Base-by-base conservation (phyloP, 495 filamentous ascomycete genomes). In the Talaromyces adpressus region DNA sequence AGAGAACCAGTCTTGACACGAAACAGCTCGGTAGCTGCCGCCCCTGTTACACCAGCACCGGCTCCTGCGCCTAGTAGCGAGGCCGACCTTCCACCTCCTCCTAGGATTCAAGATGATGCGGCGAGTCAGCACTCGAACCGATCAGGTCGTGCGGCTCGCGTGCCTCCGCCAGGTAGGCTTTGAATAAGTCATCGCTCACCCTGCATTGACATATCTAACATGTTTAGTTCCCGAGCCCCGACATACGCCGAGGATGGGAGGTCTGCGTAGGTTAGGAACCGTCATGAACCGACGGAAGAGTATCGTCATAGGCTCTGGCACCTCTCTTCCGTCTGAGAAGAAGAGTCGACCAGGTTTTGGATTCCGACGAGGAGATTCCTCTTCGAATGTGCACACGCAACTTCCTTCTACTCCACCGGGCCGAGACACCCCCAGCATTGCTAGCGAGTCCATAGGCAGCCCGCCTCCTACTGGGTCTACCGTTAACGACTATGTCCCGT, bases 231-330 rank as follows among this genome's bases (percentile, higher is more conserved):
- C 77, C 8, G 73, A 81, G 62, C 67, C 77, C 36, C 70, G 73
- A 25, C 75, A 74, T 47, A 77, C 75, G 20, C 80, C 69, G 74
- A 78, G 59, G 62, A 79, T 81, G 25, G 75, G 79, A 20, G 75
- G 83, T 4, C 77, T 91, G 12, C 86, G 87, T 68, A 83, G 89
- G 60, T 81, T 93, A 45, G 90, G 90, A 6, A 93, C 90, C n/a
- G 90, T 93, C 72, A 84, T 93, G 68, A 86, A 86, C 51, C 78
- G 88, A 12, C 77, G 88, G 65, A 79, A 79, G 68, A 80, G 80
- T 49, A 68, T 80, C 49, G 76, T 77, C 12, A 65, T 72, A 36
- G 72, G 75, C 22, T 72, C 75, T 36, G 69, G 69, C 16, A 66
- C 68, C 59, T 64, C 64, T 20, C 14, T 54, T 51, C 71, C 75